These are phyloP conservation scores for Pestalotiopsis sp. DNA, from an alignment of 2,329 filamentous ascomycete genomes.

Conservation along the genomic window DNA sequence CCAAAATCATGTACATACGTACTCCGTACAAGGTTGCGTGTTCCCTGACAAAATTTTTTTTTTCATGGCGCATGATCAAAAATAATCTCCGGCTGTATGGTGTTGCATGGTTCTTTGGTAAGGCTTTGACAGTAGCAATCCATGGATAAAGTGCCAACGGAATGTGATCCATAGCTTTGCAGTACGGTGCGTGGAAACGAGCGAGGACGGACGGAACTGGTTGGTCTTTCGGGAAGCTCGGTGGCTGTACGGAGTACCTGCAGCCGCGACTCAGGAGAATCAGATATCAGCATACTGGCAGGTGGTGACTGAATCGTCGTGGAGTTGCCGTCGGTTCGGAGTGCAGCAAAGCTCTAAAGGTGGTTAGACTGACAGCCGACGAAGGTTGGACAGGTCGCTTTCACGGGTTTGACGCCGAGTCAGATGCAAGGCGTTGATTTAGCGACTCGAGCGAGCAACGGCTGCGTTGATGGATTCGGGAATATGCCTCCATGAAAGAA, in stretches of 20 bases:
- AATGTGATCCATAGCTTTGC: neutral
- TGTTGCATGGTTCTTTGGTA: neutral
- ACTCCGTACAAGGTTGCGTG: neutral
- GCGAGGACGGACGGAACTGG: neutral
- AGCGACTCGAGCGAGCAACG: neutral
- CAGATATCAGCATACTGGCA: neutral
- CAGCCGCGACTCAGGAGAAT: neutral
- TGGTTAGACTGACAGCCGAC: neutral
- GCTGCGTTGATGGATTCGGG: neutral
- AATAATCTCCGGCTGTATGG: neutral
- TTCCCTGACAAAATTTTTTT: neutral
- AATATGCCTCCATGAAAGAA: neutral
- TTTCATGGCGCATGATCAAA: neutral
- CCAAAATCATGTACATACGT: neutral
- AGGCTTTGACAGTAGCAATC: neutral
- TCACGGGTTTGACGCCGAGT: neutral
- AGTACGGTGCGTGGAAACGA: neutral
- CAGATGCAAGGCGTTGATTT: neutral
- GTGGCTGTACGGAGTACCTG: neutral
- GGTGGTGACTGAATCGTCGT: neutral
- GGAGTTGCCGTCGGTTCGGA: neutral
- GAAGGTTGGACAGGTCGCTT: neutral
- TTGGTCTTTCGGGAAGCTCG: neutral
- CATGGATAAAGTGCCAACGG: neutral
- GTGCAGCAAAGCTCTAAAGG: neutral